Base-by-base conservation (phyloP, 768 basidiomycete species). In the Mycena galopus region DNA sequence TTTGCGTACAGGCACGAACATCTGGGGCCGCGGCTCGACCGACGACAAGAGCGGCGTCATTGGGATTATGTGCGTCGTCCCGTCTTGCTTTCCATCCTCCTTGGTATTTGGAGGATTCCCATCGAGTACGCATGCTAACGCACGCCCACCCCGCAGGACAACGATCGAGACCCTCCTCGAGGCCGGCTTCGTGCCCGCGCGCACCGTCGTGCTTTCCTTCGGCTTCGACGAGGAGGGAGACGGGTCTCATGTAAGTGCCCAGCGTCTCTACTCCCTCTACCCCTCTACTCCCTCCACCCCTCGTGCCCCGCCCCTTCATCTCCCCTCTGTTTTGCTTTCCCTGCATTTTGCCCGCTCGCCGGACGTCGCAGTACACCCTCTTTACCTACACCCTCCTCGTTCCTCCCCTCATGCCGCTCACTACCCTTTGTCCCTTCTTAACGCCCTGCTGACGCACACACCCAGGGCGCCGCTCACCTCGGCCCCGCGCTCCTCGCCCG, bases 1-100 rank as follows among this genome's bases (percentile, higher is more conserved):
- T n/a, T n/a, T n/a, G n/a, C n/a, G n/a, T n/a, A 86, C 58, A 85
- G 84, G 85, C 21, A 72, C 88, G 64, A 87, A 84, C 74, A 83
- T 96, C n/a, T 95, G 93, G 93, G 94, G 94, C 12, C 86, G 94
- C 19, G 94, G 94, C n/a, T n/a, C n/a, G 59, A 83, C 83, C 4
- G 94, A 96, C 76, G 93, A 94, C 82, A 96, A 96, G 84, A 88
- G 87, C 59, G 90, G 89, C 27, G 78, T 93, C 44, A 89, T 93
- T 25, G 50, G 50, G 10, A 51, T 51, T 12, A 3, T 51, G 50
- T 51, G 4, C 19, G 44, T n/a, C 21, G n/a, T 47, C 3, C 47
- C 47, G 3, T 23, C n/a, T 8, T 47, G n/a, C 21, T 47, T 14
- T 47, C 17, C 39, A 42, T 19, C 12, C 39, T 19, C n/a, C n/a